Evolutionary conservation across 1,284 basidiomycete species (phyloP), one percentile per base, ranked within the genome.

Genomic region (Sphagnurus paluster): DNA sequence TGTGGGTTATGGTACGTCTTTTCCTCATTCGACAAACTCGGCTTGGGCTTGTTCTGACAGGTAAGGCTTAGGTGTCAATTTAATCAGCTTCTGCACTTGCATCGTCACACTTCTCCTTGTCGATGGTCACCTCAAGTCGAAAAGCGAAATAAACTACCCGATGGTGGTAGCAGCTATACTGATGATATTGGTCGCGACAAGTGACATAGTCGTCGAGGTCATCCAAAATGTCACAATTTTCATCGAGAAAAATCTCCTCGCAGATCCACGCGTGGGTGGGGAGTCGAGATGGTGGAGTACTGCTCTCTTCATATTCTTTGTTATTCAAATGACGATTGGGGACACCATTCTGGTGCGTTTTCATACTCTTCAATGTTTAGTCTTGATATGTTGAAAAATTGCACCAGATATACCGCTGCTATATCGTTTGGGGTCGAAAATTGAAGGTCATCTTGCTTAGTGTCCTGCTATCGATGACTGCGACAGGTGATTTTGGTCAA

Each of bases 301-400:
- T 3, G 24, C 32, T 5, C 21, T 37, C 14, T 45, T 44, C 11
- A 19, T 9, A 10, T 41, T 30, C 11, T 37, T 45, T 29, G 34
- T 45, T 19, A 39, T 30, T 9, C 38, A 41, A 19, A 42, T 42
- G 24, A 41, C 40, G 16, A n/a, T 50, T n/a, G 48, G 43, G 24
- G 43, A 45, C 19, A 21, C 26, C 11, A 45, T 50, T 20, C 40
- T 50, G 11, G 48, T 50, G 29, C 11, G 43, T 35, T 25, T 34
- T 17, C 13, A 2, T 35, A 6, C 16, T 4, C 5, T 28, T 20
- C 14, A 5, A 30, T 16, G 25, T n/a, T 23, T 3, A 11, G 16
- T 4, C 8, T 1, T 16, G 9, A 1, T 8, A 14, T 1, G 16
- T 4, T 20, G 14, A 8, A 20, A 5, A 14, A 21, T 4, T 17